phyloP scores from a whole-genome alignment of 2,329 filamentous ascomycete genomes.

The Xylariaceae sp. region DNA sequence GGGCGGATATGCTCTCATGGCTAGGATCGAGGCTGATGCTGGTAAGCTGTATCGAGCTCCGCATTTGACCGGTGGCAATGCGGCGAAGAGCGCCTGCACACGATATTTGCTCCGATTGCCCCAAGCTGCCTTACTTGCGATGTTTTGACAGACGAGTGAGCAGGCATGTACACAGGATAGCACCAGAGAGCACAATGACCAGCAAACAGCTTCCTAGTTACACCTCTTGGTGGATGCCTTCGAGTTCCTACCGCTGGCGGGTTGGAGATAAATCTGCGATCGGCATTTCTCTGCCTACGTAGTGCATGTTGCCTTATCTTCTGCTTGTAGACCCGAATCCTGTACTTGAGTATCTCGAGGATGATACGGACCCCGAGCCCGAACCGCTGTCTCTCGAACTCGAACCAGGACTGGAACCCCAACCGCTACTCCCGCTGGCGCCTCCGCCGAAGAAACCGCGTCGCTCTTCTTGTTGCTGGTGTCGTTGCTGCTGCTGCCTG shows the following conservation, averaged over 20 bases:
- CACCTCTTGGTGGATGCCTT: too few relatives aligned
- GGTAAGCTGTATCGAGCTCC: conserved; percentile 3
- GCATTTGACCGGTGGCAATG: not conserved
- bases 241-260: conserved; percentile 2
- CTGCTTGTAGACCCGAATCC: conserved; percentile 64
- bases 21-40: too few relatives aligned
- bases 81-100: conserved; percentile 2
- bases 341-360: conserved; percentile 59
- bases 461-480: too few relatives aligned
- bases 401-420: conserved; percentile 17
- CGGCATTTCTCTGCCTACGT: not conserved
- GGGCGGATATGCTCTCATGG: too few relatives aligned
- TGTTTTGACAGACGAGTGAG: conserved; percentile 1
- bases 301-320: conserved; percentile 6
- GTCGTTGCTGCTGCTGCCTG: too few relatives aligned
- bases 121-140: conserved; percentile 4
- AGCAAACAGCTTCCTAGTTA: conserved; percentile 6
- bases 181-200: conserved; percentile 5
- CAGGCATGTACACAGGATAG: conserved; percentile 14
- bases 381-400: conserved; percentile 25
- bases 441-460: conserved; percentile 16
- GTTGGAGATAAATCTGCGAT: not conserved
- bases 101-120: not conserved
- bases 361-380: conserved; percentile 32
- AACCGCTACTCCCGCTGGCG: conserved; percentile 24